phyloP scores from a whole-genome alignment of 192 early-diverging fungal species.

The Jimgerdemannia lactiflua region DNA sequence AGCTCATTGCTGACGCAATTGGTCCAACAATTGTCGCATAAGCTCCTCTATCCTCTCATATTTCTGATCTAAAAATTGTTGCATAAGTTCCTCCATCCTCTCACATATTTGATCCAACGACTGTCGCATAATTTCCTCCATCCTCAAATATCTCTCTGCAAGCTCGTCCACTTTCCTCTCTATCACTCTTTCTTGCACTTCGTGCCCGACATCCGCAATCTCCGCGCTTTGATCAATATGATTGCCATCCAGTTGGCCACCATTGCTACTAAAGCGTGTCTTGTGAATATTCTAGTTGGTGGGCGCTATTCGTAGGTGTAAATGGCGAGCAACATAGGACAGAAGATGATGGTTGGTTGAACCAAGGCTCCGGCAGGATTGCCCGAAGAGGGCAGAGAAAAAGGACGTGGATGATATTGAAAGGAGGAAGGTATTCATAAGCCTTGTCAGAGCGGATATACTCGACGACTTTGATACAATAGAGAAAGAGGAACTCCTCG shows the following conservation, averaged over 20 bases:
- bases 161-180: neutral
- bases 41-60: neutral
- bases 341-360: constrained; percentile 27
- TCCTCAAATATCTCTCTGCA: neutral
- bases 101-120: too few relatives aligned
- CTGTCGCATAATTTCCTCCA: too few relatives aligned
- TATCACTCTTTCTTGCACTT: neutral
- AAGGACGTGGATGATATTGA: constrained; percentile 34
- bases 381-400: constrained; percentile 26
- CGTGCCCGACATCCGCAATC: neutral
- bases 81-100: too few relatives aligned
- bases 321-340: constrained; percentile 30
- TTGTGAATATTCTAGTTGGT: too few relatives aligned
- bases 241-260: neutral
- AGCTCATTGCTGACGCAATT: neutral
- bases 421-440: constrained; percentile 39
- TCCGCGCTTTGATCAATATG: neutral
- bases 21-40: neutral
- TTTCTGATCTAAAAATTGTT: too few relatives aligned
- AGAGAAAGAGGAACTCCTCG: constrained; percentile 42
- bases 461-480: constrained; percentile 41
- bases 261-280: neutral
- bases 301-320: constrained; percentile 29
- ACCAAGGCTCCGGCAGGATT: constrained; percentile 15
- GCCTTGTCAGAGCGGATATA: constrained; percentile 37